Percentiles rank a stretch among this genome's conserved stretches.
These are phyloP conservation scores for Elongisporangium senticosum DNA, from an alignment of 352 stramenopile species.

Conservation along the genomic window DNA sequence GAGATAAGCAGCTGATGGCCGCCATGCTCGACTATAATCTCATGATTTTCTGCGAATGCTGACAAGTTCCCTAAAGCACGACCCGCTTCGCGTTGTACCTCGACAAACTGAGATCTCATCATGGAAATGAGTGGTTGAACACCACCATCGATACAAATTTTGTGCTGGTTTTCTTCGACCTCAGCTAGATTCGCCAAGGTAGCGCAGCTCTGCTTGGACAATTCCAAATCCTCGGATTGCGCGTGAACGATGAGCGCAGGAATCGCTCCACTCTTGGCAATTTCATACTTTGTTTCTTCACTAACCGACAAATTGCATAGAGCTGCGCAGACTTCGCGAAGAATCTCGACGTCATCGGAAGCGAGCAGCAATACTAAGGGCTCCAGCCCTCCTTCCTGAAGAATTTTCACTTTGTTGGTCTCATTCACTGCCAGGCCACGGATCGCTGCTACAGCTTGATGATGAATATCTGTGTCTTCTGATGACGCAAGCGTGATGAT, in stretches of 20 bases:
- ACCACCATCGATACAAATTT: conserved; percentile 90
- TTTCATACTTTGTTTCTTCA: conserved; percentile 97
- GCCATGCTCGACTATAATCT: conserved; percentile 88
- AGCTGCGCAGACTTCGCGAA: conserved; percentile 91
- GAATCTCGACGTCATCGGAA: conserved; percentile 90
- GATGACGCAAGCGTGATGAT: conserved; percentile 92
- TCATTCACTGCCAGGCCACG: conserved; percentile 89
- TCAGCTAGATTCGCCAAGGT: conserved; percentile 94
- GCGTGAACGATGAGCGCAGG: conserved; percentile 87
- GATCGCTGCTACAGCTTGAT: conserved; percentile 91
- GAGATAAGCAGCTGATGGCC: conserved; percentile 95
- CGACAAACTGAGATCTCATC: conserved; percentile 95
- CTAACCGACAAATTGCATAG: conserved; percentile 94
- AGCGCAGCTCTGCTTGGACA: conserved; percentile 87
- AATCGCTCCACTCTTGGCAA: conserved; percentile 92
- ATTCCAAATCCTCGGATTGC: conserved; percentile 91
- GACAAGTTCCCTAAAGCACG: conserved; percentile 92
- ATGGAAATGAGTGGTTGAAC: conserved; percentile 90
- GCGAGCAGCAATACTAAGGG: conserved; percentile 88
- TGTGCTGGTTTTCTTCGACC: conserved; percentile 93
- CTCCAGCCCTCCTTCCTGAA: conserved; percentile 95
- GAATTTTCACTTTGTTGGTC: conserved; percentile 94
- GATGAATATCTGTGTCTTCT: conserved; percentile 91
- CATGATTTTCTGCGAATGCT: conserved; percentile 84
- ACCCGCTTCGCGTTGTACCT: conserved; percentile 90